Evolutionary conservation across 768 basidiomycete species (phyloP), one percentile per base, ranked within the genome.

Genomic region (Termitomyces bulborhizus): DNA sequence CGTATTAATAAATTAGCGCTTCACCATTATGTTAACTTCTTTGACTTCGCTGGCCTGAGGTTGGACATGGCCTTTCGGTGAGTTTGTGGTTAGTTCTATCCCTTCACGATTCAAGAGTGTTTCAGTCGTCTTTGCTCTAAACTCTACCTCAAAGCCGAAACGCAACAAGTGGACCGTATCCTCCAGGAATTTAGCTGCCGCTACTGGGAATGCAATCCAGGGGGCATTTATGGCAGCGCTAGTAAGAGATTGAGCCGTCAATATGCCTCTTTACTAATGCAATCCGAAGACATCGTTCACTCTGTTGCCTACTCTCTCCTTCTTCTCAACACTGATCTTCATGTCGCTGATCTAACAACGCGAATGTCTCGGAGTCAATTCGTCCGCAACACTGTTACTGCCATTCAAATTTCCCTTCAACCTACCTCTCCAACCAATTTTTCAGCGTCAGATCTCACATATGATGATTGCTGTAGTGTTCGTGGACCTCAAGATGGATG

Each of bases 101-200:
- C 43, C 11, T 46, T 9, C 34, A 18, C 13, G 18, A 15, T 45
- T 55, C 21, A 60, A 51, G 3, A 26, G 18, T 24, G 29, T 46
- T 42, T 8, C 62, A 94, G 95, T 58, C 86, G 85, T 24, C 73
- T 99, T 11, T 98, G 95, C 66, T 85, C 86, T 12, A 97, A 96
- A 68, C 79, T 99, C 2, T 98, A 82, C 68, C 80, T 99, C 56
- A 95, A 93, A 69, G 97, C 86, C 1, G 97, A 99, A 69, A 96
- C 96, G 0, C 97, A 99, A 66, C 95, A 98, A 72, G 88, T 99
- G 42, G 97, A 98, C 68, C 86, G 97, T 42, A 98, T 99, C 58
- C 78, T 99, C 5, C 93, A 93, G 57, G 86, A 85, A 59, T 98
- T 99, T 63, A 91, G 91, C 63, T 76, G 83, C 40, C 83, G 93